Conservation (phyloP, 1,284 basidiomycete species). For the Lignosus rhinocerotis region DNA sequence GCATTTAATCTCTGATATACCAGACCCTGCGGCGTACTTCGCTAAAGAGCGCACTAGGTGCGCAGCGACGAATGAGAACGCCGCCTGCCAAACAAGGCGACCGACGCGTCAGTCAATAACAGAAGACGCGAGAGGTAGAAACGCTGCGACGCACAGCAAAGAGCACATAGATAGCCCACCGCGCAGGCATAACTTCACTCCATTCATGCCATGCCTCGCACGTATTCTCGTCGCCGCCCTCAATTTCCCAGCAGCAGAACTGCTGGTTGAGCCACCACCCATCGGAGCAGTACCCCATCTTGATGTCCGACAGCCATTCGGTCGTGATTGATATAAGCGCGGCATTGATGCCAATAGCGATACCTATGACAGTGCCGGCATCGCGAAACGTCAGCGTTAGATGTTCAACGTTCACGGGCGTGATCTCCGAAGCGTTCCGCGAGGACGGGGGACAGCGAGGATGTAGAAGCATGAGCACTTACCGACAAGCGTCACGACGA, state of each 20-base stretch:
- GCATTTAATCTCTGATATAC: slow-evolving; percentile 99
- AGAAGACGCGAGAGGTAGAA: not conserved
- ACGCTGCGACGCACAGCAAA: slow-evolving; percentile 71
- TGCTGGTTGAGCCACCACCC: slow-evolving; percentile 99
- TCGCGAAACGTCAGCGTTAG: not conserved
- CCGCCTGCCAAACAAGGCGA: slow-evolving; percentile 44
- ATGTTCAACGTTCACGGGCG: no score
- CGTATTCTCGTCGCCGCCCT: slow-evolving; percentile 75
- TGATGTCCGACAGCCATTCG: slow-evolving; percentile 98
- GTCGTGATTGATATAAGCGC: slow-evolving; percentile 95
- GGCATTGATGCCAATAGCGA: slow-evolving; percentile 91
- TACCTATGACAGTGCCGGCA: slow-evolving; percentile 50
- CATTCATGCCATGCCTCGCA: slow-evolving; percentile 95
- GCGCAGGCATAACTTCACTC: slow-evolving; percentile 74
- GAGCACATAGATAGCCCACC: slow-evolving; percentile 86
- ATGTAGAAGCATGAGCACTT: slow-evolving; percentile 34
- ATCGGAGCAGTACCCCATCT: slow-evolving; percentile 94
- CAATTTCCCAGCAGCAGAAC: slow-evolving; percentile 97
- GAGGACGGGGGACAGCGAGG: not conserved
- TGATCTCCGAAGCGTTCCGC: not conserved
- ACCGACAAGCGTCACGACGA: slow-evolving; percentile 87
- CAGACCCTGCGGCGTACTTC: slow-evolving; percentile 95
- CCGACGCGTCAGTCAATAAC: not conserved
- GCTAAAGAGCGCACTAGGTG: slow-evolving; percentile 89
- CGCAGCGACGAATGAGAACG: slow-evolving; percentile 83